phyloP scores from a whole-genome alignment of 768 basidiomycete species.

The Mycena venus region DNA sequence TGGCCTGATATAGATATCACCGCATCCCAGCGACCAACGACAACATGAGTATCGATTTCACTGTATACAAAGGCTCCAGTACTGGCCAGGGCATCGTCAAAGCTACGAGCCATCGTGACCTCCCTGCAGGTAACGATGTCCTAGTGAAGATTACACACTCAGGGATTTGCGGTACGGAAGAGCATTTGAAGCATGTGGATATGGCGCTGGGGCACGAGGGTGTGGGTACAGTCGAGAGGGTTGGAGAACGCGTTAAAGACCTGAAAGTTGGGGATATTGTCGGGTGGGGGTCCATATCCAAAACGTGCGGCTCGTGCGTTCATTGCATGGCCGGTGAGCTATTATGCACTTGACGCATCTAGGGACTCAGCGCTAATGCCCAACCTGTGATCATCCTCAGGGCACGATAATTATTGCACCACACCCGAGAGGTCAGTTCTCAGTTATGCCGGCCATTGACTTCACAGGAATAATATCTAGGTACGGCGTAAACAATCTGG shows the following conservation, averaged over 20 bases:
- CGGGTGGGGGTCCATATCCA: conserved; percentile 51
- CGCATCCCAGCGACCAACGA: no score
- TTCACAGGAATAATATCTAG: conserved; percentile 19
- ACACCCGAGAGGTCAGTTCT: not conserved
- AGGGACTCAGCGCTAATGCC: not conserved
- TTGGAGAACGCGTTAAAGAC: not conserved
- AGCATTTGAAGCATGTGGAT: no score
- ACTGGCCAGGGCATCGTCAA: no score
- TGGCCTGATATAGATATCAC: no score
- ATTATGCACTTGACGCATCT: no score
- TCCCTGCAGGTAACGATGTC: no score
- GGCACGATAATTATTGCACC: conserved; percentile 17
- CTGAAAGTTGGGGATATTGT: conserved; percentile 43
- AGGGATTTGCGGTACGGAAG: not conserved
- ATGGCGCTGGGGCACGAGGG: no score
- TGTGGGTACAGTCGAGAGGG: no score
- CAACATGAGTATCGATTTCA: no score
- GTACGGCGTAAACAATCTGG: conserved; percentile 36
- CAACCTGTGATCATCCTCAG: not conserved
- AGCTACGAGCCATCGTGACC: no score
- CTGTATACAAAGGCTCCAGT: no score
- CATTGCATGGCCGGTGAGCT: conserved; percentile 44
- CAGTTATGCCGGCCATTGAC: not conserved
- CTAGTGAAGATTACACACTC: no score
- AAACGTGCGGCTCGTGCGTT: conserved; percentile 46